Conservation (phyloP, 768 basidiomycete species). For the Lentinus tigrinus region DNA sequence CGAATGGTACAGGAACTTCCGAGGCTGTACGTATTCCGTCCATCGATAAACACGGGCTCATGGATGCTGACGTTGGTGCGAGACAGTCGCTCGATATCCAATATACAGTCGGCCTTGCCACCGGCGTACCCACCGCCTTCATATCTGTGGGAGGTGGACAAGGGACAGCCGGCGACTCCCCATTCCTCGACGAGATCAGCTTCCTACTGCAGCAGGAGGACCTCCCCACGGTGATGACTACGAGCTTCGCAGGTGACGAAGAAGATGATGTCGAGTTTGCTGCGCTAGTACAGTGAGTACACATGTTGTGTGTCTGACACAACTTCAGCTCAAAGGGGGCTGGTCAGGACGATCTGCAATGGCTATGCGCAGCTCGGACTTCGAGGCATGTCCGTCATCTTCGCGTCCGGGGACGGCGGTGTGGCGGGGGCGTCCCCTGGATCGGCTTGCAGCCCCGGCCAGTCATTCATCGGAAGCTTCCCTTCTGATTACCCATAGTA, state of each 20-base stretch:
- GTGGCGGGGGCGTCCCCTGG: conserved; percentile 45
- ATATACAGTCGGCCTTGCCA: conserved; percentile 29
- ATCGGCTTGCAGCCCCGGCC: conserved; percentile 29
- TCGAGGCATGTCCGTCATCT: conserved; percentile 34
- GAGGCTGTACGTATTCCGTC: too few species aligned
- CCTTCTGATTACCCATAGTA: conserved; percentile 45
- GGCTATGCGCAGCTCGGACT: conserved; percentile 34
- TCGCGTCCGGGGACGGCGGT: conserved; percentile 37
- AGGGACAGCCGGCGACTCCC: too few species aligned
- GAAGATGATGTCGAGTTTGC: too few species aligned
- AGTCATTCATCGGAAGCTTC: conserved; percentile 51
- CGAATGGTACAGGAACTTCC: neutral
- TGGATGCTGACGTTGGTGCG: too few species aligned
- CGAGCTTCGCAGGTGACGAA: conserved; percentile 40
- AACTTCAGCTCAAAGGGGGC: neutral
- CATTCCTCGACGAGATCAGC: conserved; percentile 50
- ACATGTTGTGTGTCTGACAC: neutral
- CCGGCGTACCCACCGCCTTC: conserved; percentile 25
- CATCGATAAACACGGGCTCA: too few species aligned
- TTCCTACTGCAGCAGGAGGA: conserved; percentile 43
- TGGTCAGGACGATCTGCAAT: conserved; percentile 30
- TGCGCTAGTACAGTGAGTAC: too few species aligned
- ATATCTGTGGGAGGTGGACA: too few species aligned
- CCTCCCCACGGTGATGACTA: conserved; percentile 59
- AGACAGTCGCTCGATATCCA: conserved; percentile 32